Base-by-base conservation (phyloP, 2,329 filamentous ascomycete species). In the Colletotrichum musae region DNA sequence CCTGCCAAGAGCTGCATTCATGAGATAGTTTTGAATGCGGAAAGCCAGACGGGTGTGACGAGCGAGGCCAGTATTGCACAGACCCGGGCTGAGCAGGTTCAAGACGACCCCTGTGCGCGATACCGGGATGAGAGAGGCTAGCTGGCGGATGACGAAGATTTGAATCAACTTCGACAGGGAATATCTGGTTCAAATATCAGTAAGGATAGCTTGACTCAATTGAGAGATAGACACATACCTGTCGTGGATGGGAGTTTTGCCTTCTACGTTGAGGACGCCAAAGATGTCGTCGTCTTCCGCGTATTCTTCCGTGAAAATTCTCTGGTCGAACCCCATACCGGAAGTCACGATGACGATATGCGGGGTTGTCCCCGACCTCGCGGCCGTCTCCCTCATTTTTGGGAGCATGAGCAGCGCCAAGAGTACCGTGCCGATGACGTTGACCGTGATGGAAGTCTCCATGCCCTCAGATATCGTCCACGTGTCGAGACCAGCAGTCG, bases 401-500 rank as follows among this genome's bases (percentile, higher is more conserved):
- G 76, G 75, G 0, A 77, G 47, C 0, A 78, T 65, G 0, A 77
- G 64, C 0, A 75, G 59, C 10, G 64, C 69, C 0, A 78, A 57
- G 0, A 78, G 63, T 12, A 74, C 72, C 0, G 75, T 76, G 0
- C 71, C 68, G 0, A 77, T 48, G 3, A 77, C 69, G 7, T 77
- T 77, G 24, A 77, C 21, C 0, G 80, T 84, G 68, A 90, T 75
- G 1, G 80, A 85, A 26, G 73, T 79, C 73, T 90, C 88, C 45
- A 85, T 82, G 2, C 80, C 84, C 58, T 86, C 85, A 3, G 76
- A 76, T 0, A 76, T 26, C 1, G 72, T 56, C 58, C 78, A 85
- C 0, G 75, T 64, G 2, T 16, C 26, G 0, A 78, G 80, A 1
- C 78, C 78, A 3, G 88, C 72, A 1, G 83, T 77, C 3, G 80